Evolutionary conservation across 257 asterid species (phyloP).

Genomic region (Nicotiana obtusifolia): DNA sequence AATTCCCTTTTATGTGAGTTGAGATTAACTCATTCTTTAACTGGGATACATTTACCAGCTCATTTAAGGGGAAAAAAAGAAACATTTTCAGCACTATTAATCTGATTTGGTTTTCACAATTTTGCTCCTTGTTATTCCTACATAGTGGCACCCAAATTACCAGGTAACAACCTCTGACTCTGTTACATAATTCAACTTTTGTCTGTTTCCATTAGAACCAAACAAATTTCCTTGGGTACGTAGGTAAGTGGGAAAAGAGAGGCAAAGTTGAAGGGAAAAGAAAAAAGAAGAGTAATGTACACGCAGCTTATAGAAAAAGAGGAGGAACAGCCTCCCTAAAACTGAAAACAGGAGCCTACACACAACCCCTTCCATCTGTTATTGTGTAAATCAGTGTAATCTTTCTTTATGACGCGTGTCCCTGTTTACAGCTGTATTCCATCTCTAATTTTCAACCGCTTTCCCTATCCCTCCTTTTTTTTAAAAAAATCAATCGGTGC

Average conservation of each 20-base stretch:
- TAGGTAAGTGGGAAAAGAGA: neutral
- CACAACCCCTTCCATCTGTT: neutral
- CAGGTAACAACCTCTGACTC: neutral
- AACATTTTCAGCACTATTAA: no score
- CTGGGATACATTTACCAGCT: neutral
- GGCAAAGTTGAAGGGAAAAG: neutral
- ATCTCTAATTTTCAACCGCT: slow-evolving; percentile 40
- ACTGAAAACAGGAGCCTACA: slow-evolving; percentile 7
- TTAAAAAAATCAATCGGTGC: slow-evolving; percentile 27
- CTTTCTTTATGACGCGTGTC: slow-evolving; percentile 66
- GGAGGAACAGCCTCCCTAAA: neutral
- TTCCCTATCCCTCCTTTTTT: slow-evolving; percentile 19
- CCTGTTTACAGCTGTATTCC: slow-evolving; percentile 80
- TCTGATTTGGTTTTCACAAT: neutral
- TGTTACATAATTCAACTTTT: neutral
- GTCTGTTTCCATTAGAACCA: neutral
- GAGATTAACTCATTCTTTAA: neutral
- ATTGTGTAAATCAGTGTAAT: slow-evolving; percentile 41
- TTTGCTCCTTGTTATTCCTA: neutral
- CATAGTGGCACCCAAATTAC: neutral
- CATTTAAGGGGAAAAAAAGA: neutral
- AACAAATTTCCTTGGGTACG: neutral
- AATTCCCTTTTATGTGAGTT: neutral
- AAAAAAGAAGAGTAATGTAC: slow-evolving; percentile 15
- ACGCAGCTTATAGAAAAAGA: slow-evolving; percentile 13